These are phyloP conservation scores for Cladosporium sphaerospermum DNA, from an alignment of 2,329 filamentous ascomycete genomes.

Conservation along the genomic window DNA sequence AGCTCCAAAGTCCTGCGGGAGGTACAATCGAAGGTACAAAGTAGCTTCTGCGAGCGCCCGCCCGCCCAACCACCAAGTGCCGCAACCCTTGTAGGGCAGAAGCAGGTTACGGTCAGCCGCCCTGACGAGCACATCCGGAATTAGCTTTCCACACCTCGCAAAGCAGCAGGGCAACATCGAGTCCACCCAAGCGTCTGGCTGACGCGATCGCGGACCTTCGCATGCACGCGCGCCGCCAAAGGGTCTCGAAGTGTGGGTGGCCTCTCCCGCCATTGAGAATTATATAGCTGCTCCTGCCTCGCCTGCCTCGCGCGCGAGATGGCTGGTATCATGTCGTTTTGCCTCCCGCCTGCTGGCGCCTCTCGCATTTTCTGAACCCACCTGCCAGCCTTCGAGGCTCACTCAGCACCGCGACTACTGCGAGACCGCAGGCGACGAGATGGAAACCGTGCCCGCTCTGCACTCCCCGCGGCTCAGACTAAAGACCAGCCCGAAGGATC, in stretches of 20 bases:
- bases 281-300: background rate
- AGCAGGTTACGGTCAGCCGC: constrained; percentile 5
- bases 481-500: background rate
- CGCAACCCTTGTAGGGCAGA: background rate
- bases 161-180: background rate
- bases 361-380: background rate
- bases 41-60: background rate
- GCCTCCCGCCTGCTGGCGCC: background rate
- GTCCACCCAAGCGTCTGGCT: constrained; percentile 1
- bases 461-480: background rate
- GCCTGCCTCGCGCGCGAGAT: constrained; percentile 1
- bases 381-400: background rate
- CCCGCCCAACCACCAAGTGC: background rate
- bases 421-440: background rate
- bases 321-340: constrained; percentile 2
- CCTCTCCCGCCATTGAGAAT: constrained; percentile 2
- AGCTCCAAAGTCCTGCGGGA: background rate
- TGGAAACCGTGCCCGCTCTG: background rate
- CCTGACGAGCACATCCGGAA: background rate
- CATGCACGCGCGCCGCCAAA: background rate
- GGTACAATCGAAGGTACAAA: background rate
- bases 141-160: background rate
- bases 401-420: background rate
- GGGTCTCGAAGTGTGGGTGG: background rate
- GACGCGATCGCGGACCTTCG: background rate